phyloP scores from a whole-genome alignment of 441 rosid genomes.

The Brassica hybrid region DNA sequence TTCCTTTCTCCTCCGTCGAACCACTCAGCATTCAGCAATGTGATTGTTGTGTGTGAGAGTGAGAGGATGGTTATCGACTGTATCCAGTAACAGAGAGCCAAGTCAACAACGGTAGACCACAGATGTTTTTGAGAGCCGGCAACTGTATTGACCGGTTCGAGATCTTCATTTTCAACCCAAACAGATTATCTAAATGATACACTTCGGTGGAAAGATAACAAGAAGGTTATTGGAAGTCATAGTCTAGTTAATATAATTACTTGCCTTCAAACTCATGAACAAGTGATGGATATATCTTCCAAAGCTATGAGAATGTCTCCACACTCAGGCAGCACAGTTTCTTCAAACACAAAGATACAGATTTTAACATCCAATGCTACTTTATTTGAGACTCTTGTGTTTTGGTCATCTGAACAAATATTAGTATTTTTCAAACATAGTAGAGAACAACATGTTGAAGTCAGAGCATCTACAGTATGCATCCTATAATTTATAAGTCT shows the following conservation, averaged over 20 bases:
- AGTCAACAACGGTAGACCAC: not conserved
- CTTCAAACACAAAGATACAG: not conserved
- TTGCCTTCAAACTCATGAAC: not conserved
- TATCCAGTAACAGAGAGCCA: conserved; percentile 8
- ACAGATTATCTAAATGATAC: not conserved
- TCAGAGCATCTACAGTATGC: too few relatives aligned
- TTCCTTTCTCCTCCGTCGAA: not conserved
- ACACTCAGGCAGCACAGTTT: not conserved
- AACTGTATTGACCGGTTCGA: not conserved
- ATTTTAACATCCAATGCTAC: too few relatives aligned
- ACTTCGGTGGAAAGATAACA: not conserved
- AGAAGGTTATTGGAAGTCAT: not conserved
- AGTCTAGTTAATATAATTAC: not conserved
- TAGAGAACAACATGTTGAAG: too few relatives aligned
- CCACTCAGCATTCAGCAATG: conserved; percentile 7
- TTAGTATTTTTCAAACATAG: too few relatives aligned
- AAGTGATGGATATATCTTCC: not conserved
- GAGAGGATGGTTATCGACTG: conserved; percentile 1
- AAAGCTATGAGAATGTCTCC: not conserved
- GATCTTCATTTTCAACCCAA: conserved; percentile 1
- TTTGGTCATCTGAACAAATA: too few relatives aligned
- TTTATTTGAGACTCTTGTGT: too few relatives aligned
- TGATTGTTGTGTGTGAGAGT: conserved; percentile 1
- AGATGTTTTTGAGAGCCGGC: not conserved
- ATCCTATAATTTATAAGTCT: too few relatives aligned